Percentiles rank a stretch among this genome's conserved stretches.
Evolutionary conservation across 2,329 filamentous ascomycete genomes (phyloP).

Genomic region (Calonectria pteridis): DNA sequence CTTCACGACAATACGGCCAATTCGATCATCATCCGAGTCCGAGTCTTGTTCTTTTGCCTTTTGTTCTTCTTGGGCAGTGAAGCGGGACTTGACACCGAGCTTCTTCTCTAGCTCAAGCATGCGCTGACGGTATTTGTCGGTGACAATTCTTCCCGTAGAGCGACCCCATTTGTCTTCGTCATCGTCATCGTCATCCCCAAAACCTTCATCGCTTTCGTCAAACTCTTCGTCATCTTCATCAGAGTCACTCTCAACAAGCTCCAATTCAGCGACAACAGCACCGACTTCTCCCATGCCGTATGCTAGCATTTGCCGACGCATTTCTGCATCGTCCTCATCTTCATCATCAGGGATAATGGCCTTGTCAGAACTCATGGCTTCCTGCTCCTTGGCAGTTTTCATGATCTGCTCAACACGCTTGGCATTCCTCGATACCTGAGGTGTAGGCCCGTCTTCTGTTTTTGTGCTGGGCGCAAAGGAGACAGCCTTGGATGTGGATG

Average conservation of each 20-base stretch:
- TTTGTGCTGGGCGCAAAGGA: slow-evolving; percentile 74
- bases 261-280: slow-evolving; percentile 90
- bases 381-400: slow-evolving; percentile 67
- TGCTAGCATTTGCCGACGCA: slow-evolving; percentile 89
- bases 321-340: slow-evolving; percentile 80
- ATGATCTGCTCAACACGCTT: slow-evolving; percentile 68
- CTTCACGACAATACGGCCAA: slow-evolving; percentile 68
- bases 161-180: slow-evolving; percentile 76
- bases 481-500: slow-evolving; percentile 66
- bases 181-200: slow-evolving; percentile 65
- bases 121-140: slow-evolving; percentile 79
- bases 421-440: slow-evolving; percentile 55
- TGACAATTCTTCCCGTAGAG: slow-evolving; percentile 74
- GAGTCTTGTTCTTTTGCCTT: slow-evolving; percentile 51
- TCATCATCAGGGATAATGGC: slow-evolving; percentile 79
- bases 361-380: slow-evolving; percentile 58
- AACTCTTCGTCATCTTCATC: slow-evolving; percentile 68
- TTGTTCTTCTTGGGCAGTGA: slow-evolving; percentile 61
- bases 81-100: slow-evolving; percentile 70
- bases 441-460: slow-evolving; percentile 51
- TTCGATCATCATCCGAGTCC: slow-evolving; percentile 57
- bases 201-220: slow-evolving; percentile 64
- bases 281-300: slow-evolving; percentile 92
- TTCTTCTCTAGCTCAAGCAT: slow-evolving; percentile 90
- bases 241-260: slow-evolving; percentile 78